Base-by-base conservation (phyloP, 148 eudicot species). In the Rhododendron ferrugineum region DNA sequence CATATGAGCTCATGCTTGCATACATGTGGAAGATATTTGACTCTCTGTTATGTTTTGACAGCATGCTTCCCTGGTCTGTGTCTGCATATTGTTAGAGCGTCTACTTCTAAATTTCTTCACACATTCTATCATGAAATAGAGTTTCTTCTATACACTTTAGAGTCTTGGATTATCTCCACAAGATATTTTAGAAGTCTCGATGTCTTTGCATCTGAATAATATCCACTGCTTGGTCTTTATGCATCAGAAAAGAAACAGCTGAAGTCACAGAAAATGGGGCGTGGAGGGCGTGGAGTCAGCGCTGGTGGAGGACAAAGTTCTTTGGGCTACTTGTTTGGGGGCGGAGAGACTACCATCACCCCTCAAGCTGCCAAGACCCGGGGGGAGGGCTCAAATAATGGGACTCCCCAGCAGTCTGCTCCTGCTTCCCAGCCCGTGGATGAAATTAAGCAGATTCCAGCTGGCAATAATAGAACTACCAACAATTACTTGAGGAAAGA, bases 251-350 rank as follows among this genome's bases (percentile, higher is more conserved):
- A 44, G 60, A 84, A 46, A 16, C 20, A 26, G 16, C 75, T 30
- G 4, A 87, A 50, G 3, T 22, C 66, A 40, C 36, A 74, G 75
- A 86, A 81, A 82, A 86, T 89, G 90, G 88, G 90, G 36, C 86
- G 90, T 11, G n/a, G n/a, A n/a, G n/a, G n/a, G n/a, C 86, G 90
- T 44, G 90, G 90, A 84, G 90, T 86, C 26, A 89, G 90, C 30
- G 88, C 88, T 62, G 90, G 90, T 46, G 90, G 90, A 49, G 90
- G 90, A 5, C 88, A 89, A 72, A 89, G 90, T 78, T 89, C 90
- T 40, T 81, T 89, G 83, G 90, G 90, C 3, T 89, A 89, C 83
- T 88, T 89, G 77, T 89, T 89, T 62, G 90, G 90, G 50, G 42
- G 85, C 15, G 90, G 88, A 84, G 88, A 89, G 83, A 26, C 83